A percentile compares a stretch with the other conserved stretches of the same genome.
phyloP scores from a whole-genome alignment of 148 eudicot species.

The Dianthus caryophyllus region DNA sequence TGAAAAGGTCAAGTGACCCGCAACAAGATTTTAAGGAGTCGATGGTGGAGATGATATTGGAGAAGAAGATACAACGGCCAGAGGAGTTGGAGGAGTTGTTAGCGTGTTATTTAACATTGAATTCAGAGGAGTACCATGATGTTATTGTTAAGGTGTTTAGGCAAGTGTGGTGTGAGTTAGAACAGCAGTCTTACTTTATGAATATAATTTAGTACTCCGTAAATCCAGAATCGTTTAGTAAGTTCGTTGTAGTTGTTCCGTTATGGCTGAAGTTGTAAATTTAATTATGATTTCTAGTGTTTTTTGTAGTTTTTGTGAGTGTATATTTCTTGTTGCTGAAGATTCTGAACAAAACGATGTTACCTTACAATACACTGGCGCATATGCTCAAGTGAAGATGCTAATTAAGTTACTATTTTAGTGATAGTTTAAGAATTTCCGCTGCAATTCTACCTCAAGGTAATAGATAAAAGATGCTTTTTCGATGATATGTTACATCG shows the following conservation, averaged over 20 bases:
- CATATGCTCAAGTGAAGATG: too few species aligned
- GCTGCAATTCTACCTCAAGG: too few species aligned
- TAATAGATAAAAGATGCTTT: too few species aligned
- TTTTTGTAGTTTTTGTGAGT: too few species aligned
- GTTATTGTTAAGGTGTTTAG: slow-evolving; percentile 66
- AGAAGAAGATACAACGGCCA: slow-evolving; percentile 40
- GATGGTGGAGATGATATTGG: slow-evolving; percentile 83
- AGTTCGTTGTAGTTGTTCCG: background rate
- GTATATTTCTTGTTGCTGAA: too few species aligned
- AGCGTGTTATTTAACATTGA: slow-evolving; percentile 71
- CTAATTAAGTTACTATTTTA: too few species aligned
- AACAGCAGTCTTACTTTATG: slow-evolving; percentile 21
- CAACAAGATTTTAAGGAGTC: slow-evolving; percentile 62
- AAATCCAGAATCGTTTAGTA: background rate
- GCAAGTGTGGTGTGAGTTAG: slow-evolving; percentile 72
- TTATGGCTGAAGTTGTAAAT: background rate
- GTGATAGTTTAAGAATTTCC: too few species aligned
- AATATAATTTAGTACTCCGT: slow-evolving; percentile 7
- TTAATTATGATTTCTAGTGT: background rate
- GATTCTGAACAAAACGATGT: too few species aligned
- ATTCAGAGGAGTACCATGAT: slow-evolving; percentile 69
- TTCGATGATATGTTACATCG: too few species aligned
- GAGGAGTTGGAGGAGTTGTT: slow-evolving; percentile 75
- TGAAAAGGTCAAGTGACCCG: slow-evolving; percentile 60
- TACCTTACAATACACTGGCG: too few species aligned